Base-by-base conservation (phyloP, 352 stramenopile species). In the Blastocystis sp. region DNA sequence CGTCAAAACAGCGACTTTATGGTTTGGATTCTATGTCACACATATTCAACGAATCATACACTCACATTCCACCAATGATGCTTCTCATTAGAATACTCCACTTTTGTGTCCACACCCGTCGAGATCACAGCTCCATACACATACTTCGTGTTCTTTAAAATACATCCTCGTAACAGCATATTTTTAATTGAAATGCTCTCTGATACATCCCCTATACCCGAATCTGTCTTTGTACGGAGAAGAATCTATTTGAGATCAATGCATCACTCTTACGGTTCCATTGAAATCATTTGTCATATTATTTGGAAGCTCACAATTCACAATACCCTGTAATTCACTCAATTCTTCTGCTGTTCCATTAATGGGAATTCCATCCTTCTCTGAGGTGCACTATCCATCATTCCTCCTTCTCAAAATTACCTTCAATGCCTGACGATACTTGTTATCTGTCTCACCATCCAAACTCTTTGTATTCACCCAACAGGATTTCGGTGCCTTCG, bases 371-470 rank as follows among this genome's bases (percentile, higher is more conserved):
- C 35, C 75, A 29, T 66, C 37, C 21, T 29, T 21, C 32, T 66
- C 88, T 16, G 74, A 88, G 19, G 32, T 54, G 1, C 16, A 56
- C 59, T 88, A 66, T 59, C 16, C 85, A 21, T 6, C 27, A n/a
- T 66, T 12, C 89, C 56, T 43, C 83, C 51, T 21, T 7, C 42
- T 24, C 75, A 35, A n/a, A 54, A n/a, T 21, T 87, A 88, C 78
- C 59, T 88, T 88, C 89, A 75, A 24, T 7, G 65, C 65, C n/a
- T 75, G 65, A 14, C 65, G 65, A 43, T 75, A 75, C 1, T 97
- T 97, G n/a, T 97, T 88, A 88, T 97, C 96, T 9, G 94, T 97
- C 88, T 97, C 94, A 21, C 94, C 94, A 78, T 97, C 94, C 54
- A 97, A 89, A 87, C 95, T 96, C 71, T 92, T 93, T 9, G 94